A percentile compares a stretch with the other conserved stretches of the same genome.
phyloP scores from a whole-genome alignment of 2,329 filamentous ascomycete species.

The Aspergillus amoenus region DNA sequence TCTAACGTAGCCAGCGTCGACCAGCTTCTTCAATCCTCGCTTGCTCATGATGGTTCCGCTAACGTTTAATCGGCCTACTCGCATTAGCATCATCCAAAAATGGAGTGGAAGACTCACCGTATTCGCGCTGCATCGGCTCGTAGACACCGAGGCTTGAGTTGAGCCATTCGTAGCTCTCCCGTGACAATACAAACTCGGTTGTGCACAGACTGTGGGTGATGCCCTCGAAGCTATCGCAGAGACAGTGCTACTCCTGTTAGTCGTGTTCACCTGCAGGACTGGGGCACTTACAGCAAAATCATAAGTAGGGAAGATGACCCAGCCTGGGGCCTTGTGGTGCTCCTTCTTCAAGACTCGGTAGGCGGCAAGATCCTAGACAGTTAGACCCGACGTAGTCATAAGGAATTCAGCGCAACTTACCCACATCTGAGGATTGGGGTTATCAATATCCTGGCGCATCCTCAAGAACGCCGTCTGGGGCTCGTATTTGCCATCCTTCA shows the following conservation, averaged over 20 bases:
- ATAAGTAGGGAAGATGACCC: conserved; percentile 94
- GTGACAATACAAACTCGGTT: conserved; percentile 81
- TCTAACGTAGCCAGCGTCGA: conserved; percentile 73
- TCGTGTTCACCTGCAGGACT: background rate
- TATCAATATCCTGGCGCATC: conserved; percentile 80
- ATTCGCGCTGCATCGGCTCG: conserved; percentile 92
- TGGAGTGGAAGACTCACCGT: conserved; percentile 43
- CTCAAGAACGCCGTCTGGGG: conserved; percentile 79
- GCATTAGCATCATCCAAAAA: background rate
- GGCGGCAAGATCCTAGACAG: conserved; percentile 68
- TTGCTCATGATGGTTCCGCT: conserved; percentile 86
- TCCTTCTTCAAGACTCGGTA: conserved; percentile 72
- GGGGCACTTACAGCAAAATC: conserved; percentile 49
- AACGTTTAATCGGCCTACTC: conserved; percentile 63
- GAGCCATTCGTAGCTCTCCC: conserved; percentile 88
- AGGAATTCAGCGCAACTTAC: background rate
- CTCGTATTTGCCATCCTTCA: conserved; percentile 89
- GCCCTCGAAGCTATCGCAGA: conserved; percentile 87
- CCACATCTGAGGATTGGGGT: conserved; percentile 94
- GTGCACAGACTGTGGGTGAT: conserved; percentile 94
- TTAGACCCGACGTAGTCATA: background rate
- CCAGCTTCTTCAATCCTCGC: conserved; percentile 76
- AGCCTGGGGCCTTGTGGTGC: conserved; percentile 61
- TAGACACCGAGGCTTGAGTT: conserved; percentile 80
- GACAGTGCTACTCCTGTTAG: conserved; percentile 49